A percentile compares a stretch with the other conserved stretches of the same genome.
These are phyloP conservation scores for Pilatotrama ljubarskyi DNA, from an alignment of 768 basidiomycete species.

Conservation along the genomic window DNA sequence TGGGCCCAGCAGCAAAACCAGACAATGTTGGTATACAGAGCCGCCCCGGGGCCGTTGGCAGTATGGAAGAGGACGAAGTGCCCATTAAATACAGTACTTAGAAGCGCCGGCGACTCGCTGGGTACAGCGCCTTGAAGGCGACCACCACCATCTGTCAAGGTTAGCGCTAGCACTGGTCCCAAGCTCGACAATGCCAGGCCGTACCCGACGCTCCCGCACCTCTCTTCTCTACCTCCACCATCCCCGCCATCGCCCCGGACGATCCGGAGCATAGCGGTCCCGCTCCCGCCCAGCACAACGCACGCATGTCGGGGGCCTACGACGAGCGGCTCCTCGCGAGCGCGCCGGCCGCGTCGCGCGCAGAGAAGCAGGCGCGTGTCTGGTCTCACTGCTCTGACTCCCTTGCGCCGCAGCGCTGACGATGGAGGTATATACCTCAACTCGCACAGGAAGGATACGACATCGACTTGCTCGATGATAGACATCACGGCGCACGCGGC, in stretches of 20 bases:
- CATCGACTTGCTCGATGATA: conserved; percentile 40
- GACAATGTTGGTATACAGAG: no score
- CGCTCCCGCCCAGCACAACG: conserved; percentile 2
- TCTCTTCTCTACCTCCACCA: background rate
- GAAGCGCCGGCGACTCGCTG: no score
- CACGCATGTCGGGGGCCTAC: conserved; percentile 25
- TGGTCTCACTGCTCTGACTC: background rate
- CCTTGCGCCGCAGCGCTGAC: background rate
- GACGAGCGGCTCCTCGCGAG: conserved; percentile 32
- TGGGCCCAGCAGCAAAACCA: no score
- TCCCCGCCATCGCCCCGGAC: background rate
- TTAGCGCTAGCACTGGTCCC: conserved; percentile 9
- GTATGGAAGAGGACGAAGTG: no score
- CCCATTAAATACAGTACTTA: no score
- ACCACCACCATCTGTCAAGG: conserved; percentile 10
- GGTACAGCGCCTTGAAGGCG: background rate
- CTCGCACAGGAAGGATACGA: conserved; percentile 52
- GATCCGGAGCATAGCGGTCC: background rate
- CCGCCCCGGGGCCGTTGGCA: no score
- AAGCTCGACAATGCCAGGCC: background rate
- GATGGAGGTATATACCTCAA: background rate
- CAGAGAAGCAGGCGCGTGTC: conserved; percentile 33
- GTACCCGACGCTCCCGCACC: background rate
- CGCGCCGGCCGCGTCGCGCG: conserved; percentile 33
- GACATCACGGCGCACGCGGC: conserved; percentile 20